Evolutionary conservation across 1,284 basidiomycete species (phyloP).

Genomic region (Gomphus bonarii): DNA sequence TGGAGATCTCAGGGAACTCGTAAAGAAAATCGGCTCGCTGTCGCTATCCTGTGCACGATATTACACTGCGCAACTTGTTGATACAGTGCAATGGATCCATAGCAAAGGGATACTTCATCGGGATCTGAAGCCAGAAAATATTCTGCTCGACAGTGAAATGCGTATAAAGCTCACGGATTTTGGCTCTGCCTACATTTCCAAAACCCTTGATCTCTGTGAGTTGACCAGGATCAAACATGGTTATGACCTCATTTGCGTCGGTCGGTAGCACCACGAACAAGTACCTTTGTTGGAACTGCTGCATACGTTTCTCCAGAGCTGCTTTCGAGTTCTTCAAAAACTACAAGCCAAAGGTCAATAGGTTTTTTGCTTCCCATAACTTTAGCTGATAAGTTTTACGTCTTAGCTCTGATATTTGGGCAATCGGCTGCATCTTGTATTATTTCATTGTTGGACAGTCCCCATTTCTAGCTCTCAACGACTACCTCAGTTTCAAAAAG

Average conservation of each 20-base stretch:
- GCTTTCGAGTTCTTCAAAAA: conserved; percentile 58
- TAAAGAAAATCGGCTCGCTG: conserved; percentile 35
- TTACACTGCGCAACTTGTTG: conserved; percentile 38
- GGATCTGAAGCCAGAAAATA: conserved; percentile 89
- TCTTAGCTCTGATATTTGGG: conserved; percentile 88
- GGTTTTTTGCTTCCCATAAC: not conserved
- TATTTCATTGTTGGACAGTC: conserved; percentile 93
- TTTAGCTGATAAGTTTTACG: conserved; percentile 12
- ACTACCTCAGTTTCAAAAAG: conserved; percentile 77
- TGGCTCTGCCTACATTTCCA: conserved; percentile 85
- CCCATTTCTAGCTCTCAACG: conserved; percentile 81
- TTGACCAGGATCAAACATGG: not conserved
- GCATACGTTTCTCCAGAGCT: conserved; percentile 95
- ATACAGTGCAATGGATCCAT: conserved; percentile 41
- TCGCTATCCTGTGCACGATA: conserved; percentile 32
- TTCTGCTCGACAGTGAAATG: conserved; percentile 77
- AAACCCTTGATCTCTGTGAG: conserved; percentile 33
- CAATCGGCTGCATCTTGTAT: conserved; percentile 90
- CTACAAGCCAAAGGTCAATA: conserved; percentile 50
- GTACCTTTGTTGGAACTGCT: conserved; percentile 92
- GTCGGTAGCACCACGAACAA: conserved; percentile 32
- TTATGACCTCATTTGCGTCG: not conserved
- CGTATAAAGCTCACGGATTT: conserved; percentile 96
- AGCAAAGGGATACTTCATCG: conserved; percentile 37
- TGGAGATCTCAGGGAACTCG: conserved; percentile 35